Base-by-base conservation (phyloP, 768 basidiomycete species). In the Suillus variegatus region DNA sequence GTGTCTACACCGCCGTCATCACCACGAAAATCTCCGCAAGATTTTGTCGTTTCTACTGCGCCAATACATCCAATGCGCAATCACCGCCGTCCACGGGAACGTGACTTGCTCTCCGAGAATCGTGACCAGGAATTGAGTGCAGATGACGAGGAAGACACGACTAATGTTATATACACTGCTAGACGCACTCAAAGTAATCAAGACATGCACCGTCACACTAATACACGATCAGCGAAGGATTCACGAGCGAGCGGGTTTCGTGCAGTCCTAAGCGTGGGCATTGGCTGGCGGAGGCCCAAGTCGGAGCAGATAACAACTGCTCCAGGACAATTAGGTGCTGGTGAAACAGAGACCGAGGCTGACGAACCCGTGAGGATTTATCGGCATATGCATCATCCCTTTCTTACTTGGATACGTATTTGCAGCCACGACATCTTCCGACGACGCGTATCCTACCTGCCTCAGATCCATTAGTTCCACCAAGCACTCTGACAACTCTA, bases 291-390 rank as follows among this genome's bases (percentile, higher is more conserved):
- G 32, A 79, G 77, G 36, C 73, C 79, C 60, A 85, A 82, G 71
- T 75, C 74, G 41, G 63, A 66, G 1, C 75, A 76, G 64, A 91
- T 92, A 70, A 88, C 85, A n/a, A 92, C 90, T 0, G 80, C 85
- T 0, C 86, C 84, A 20, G 88, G 83, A 3, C 79, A 79, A 63
- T 71, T 78, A 47, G 87, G 90, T 66, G 89, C 88, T 35, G 89
- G 89, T 8, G 91, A 92, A 77, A 92, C 91, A 0, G 91, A 93
- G 72, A 92, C 91, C 0, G 91, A 93, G 72, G 81, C 85, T 14
- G 91, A 92, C 69, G 91, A 92, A 70, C 87, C 87, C 43, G 91
- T 92, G 72, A 79, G 90, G 60, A 66, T 10, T 56, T 49, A 41
- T 66, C 54, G 3, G 64, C 58, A 72, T 36, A 18, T 54, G 49